Conservation (phyloP, 495 filamentous ascomycete genomes). For the Pyrenopolyporus hunteri region DNA sequence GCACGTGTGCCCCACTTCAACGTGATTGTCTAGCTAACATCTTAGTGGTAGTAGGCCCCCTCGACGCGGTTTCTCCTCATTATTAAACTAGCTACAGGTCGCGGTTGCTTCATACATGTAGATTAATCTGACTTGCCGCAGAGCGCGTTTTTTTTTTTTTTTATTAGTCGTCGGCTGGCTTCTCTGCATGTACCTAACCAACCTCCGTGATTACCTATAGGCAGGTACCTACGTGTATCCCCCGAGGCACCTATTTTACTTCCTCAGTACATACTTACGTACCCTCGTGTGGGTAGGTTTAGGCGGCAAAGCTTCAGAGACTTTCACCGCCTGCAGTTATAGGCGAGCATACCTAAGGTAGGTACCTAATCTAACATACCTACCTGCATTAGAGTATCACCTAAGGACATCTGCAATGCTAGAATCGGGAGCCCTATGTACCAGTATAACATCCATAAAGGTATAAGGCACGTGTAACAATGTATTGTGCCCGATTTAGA, state of each 20-base stretch:
- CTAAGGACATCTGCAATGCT: too few relatives aligned
- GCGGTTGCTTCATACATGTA: constrained; percentile 23
- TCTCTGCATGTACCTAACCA: constrained; percentile 5
- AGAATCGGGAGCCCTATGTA: too few relatives aligned
- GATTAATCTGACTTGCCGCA: constrained; percentile 8
- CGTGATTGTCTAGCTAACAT: constrained; percentile 18
- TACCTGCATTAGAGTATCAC: too few relatives aligned
- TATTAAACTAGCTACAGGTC: constrained; percentile 17
- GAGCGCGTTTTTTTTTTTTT: too few relatives aligned
- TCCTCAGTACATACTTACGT: background rate
- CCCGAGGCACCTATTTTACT: background rate
- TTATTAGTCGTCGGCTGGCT: constrained; percentile 8
- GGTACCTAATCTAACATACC: too few relatives aligned
- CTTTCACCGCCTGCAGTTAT: too few relatives aligned
- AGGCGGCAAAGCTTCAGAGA: too few relatives aligned
- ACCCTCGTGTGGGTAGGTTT: too few relatives aligned
- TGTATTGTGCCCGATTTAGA: too few relatives aligned
- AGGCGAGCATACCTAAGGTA: too few relatives aligned
- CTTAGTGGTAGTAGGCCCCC: background rate
- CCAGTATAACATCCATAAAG: too few relatives aligned
- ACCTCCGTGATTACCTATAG: constrained; percentile 13
- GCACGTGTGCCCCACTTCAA: constrained; percentile 16
- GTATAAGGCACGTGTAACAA: too few relatives aligned
- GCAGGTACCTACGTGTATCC: background rate
- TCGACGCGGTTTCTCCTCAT: constrained; percentile 32